Conservation (phyloP, 1,284 basidiomycete species). For the Hemileia vastatrix region DNA sequence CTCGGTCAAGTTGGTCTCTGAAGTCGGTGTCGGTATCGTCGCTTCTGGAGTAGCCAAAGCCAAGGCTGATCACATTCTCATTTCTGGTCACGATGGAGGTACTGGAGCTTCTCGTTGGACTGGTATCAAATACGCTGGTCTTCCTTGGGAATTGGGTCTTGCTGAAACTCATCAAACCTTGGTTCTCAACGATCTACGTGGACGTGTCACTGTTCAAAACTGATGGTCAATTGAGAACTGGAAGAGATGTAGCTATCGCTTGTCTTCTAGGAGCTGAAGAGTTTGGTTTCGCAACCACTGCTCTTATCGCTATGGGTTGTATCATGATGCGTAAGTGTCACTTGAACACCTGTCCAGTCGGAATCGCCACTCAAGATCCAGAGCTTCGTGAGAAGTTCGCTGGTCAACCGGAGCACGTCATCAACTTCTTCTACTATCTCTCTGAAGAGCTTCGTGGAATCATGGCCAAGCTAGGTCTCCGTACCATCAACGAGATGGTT, state of each 20-base stretch:
- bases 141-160: slow-evolving; percentile 42
- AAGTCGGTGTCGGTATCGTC: slow-evolving; percentile 40
- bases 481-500: slow-evolving; percentile 41
- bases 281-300: slow-evolving; percentile 37
- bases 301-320: slow-evolving; percentile 40
- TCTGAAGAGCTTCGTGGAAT: slow-evolving; percentile 37
- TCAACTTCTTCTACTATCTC: slow-evolving; percentile 42
- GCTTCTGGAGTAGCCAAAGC: slow-evolving; percentile 41
- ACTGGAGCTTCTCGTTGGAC: slow-evolving; percentile 42
- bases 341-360: slow-evolving; percentile 36
- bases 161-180: slow-evolving; percentile 41
- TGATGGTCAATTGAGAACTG: slow-evolving; percentile 38
- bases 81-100: slow-evolving; percentile 42
- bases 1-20: slow-evolving; percentile 40
- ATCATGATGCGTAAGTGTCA: slow-evolving; percentile 35
- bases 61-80: slow-evolving; percentile 41
- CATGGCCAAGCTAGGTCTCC: slow-evolving; percentile 40
- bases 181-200: slow-evolving; percentile 40
- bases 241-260: slow-evolving; percentile 37
- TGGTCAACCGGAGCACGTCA: slow-evolving; percentile 37
- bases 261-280: slow-evolving; percentile 40
- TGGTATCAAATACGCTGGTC: slow-evolving; percentile 40
- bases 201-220: slow-evolving; percentile 39
- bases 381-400: slow-evolving; percentile 39
- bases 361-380: slow-evolving; percentile 38